These are phyloP conservation scores for Corymbia citriodora DNA, from an alignment of 441 rosid species.

Conservation along the genomic window DNA sequence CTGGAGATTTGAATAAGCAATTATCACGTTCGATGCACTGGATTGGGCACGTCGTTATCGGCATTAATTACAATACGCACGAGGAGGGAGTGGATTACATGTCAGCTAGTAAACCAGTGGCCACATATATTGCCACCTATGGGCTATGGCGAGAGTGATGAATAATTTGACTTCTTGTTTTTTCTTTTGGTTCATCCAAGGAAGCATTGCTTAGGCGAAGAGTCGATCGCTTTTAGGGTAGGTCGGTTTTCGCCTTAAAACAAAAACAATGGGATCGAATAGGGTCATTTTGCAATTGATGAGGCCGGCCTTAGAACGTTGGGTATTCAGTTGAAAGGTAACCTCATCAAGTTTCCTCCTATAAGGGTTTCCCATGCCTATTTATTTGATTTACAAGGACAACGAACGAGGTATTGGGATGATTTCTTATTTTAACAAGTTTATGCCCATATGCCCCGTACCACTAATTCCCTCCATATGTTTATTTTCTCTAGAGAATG, in stretches of 20 bases:
- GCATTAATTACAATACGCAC: background rate
- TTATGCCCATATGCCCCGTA: accelerated
- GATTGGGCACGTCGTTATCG: background rate
- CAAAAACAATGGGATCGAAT: background rate
- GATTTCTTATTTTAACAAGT: no score
- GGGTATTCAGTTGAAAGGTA: background rate
- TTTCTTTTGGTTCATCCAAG: background rate
- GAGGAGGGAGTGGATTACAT: background rate
- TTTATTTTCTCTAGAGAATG: no score
- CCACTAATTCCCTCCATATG: background rate
- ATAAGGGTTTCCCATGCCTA: accelerated
- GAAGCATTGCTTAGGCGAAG: background rate
- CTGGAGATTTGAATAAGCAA: accelerated
- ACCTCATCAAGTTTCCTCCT: background rate
- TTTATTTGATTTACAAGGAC: background rate
- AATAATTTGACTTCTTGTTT: background rate
- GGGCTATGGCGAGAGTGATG: background rate
- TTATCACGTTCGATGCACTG: background rate
- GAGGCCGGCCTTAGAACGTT: background rate
- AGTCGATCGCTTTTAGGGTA: background rate
- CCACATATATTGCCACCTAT: background rate
- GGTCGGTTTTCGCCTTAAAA: background rate
- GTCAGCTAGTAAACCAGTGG: background rate
- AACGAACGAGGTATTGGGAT: accelerated
- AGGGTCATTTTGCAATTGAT: no score